A percentile compares a stretch with the other conserved stretches of the same genome.
Conservation (phyloP, 257 asterid genomes). For the Solanum pinnatisectum region DNA sequence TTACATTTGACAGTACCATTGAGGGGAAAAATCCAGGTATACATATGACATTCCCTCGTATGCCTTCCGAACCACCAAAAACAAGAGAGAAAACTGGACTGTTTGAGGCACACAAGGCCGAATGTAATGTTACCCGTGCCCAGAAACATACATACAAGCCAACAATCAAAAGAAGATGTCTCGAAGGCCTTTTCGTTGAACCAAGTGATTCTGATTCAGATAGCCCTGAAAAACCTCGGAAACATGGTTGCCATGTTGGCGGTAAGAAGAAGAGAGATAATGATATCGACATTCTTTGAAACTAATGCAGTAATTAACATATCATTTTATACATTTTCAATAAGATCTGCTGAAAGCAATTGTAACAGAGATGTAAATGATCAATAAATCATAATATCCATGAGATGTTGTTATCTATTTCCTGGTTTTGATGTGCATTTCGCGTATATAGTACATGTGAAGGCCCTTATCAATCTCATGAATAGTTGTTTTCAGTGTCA, state of each 20-base stretch:
- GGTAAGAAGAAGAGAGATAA: constrained; percentile 23
- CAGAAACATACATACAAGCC: constrained; percentile 52
- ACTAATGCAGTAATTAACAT: neutral
- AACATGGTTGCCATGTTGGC: constrained; percentile 72
- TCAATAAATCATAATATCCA: neutral
- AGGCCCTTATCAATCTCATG: constrained; percentile 15
- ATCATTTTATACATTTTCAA: neutral
- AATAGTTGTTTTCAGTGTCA: constrained; percentile 26
- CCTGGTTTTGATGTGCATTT: neutral
- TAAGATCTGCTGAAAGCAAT: neutral
- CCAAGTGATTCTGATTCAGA: constrained; percentile 65
- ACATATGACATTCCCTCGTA: constrained; percentile 26
- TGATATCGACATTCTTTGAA: constrained; percentile 18
- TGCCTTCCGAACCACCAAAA: constrained; percentile 19
- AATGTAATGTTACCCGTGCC: constrained; percentile 23
- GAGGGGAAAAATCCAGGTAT: constrained; percentile 66
- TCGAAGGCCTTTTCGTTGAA: constrained; percentile 59
- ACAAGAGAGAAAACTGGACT: constrained; percentile 2
- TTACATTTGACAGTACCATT: constrained; percentile 48
- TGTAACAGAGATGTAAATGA: neutral
- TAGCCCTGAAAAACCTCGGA: constrained; percentile 44
- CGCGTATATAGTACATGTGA: neutral
- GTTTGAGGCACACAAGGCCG: constrained; percentile 33
- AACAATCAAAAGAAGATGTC: constrained; percentile 65
- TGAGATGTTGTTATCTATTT: neutral